Evolutionary conservation across 1,139 yeast genomes (phyloP).

Genomic region (Yamadazyma sp.): DNA sequence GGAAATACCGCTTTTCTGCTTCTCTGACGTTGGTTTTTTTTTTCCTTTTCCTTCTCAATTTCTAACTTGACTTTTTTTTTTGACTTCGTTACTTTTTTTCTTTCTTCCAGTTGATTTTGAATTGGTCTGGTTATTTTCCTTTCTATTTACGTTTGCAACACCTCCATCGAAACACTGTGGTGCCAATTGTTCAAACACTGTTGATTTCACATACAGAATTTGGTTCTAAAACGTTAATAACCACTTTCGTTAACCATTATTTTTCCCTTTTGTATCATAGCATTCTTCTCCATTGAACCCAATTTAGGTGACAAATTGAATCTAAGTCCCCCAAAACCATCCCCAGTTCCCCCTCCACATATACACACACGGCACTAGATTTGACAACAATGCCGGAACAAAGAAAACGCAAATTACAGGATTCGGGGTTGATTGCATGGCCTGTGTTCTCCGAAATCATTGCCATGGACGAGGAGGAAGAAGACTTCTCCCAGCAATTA

Average conservation of each 20-base stretch:
- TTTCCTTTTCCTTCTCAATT: background rate
- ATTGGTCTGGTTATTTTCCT: background rate
- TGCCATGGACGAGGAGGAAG: constrained; percentile 93
- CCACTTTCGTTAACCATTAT: background rate
- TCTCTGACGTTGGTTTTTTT: background rate
- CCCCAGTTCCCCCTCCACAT: too few species aligned
- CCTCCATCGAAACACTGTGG: too few species aligned
- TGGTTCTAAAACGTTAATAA: background rate
- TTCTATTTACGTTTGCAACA: too few species aligned
- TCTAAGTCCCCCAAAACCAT: too few species aligned
- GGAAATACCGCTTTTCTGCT: background rate
- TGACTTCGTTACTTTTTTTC: background rate
- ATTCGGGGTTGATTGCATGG: constrained; percentile 80
- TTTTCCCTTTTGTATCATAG: background rate
- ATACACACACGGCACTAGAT: too few species aligned
- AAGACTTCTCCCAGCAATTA: constrained; percentile 75
- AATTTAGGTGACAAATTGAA: too few species aligned
- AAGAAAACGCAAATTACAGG: constrained; percentile 36
- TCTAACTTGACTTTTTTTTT: background rate
- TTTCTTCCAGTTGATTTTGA: background rate
- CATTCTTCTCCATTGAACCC: background rate
- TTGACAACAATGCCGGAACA: constrained; percentile 46
- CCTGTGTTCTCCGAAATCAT: constrained; percentile 81
- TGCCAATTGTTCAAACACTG: background rate
- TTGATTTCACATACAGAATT: background rate